Evolutionary conservation across 2,329 filamentous ascomycete species (phyloP), one percentile per base, ranked within the genome.

Genomic region (Xylaria sp.): DNA sequence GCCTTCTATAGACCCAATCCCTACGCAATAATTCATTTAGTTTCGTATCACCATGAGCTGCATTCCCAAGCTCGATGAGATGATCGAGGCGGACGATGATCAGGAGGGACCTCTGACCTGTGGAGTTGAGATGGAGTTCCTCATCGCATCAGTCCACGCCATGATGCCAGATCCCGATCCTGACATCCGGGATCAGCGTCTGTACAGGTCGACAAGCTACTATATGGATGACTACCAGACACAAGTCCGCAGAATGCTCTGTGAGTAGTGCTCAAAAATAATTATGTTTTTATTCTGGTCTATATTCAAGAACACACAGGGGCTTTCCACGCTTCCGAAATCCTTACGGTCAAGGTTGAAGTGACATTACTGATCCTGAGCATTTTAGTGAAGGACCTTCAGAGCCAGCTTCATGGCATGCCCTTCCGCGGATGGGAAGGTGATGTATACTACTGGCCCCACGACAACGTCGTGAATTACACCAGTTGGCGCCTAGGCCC

Each of bases 61-160:
- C 3, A 57, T 64, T 19, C 51, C 45, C 12, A 75, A 75, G 48
- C 65, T 69, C 9, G 68, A 72, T 11, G 39, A 63, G 12, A 69
- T 69, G 14, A 70, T 75, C 58, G 69, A 69, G 24, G 70, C 70
- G 1, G 50, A 56, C 3, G 65, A 76, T 39, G 74, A 75, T 24
- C 64, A 56, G 3, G 34, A 30, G 0, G 71, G 71, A 3, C 4
- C 48, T 6, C 58, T 77, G 8, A 77, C 76, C 12, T 75, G 73
- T 42, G 76, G 75, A 3, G 54, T 77, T 27, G 75, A 77, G 55
- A 30, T 77, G 1, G 74, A 77, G 51, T 76, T 77, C 51, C 62
- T 77, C 17, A 9, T 74, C 5, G 64, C 74, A 0, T 50, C 62
- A 9, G 21, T 76, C 4, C 4, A 19, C 0, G 3, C 4, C 0